A percentile compares a stretch with the other conserved stretches of the same genome.
phyloP scores from a whole-genome alignment of 2,329 filamentous ascomycete genomes.

The Sporothrix humicola region DNA sequence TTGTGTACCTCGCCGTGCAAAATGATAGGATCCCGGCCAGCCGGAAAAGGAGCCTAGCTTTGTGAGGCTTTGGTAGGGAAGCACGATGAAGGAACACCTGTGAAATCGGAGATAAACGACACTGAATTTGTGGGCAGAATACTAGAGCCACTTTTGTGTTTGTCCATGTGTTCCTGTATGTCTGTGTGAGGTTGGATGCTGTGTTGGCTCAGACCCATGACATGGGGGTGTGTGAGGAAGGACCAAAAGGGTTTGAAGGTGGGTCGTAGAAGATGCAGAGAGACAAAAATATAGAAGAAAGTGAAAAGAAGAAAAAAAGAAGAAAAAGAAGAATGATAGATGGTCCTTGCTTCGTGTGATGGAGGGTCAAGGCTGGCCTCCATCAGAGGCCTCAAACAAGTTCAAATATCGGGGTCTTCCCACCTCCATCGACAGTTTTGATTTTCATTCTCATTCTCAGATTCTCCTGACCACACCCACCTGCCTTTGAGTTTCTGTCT shows the following conservation, averaged over 20 bases:
- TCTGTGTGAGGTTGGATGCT: not conserved
- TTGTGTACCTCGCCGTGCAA: too few relatives aligned
- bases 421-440: not conserved
- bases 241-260: not conserved
- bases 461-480: not conserved
- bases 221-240: not conserved
- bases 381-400: not conserved
- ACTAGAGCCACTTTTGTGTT: not conserved
- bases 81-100: not conserved
- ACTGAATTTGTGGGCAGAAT: not conserved
- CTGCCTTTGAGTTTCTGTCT: too few relatives aligned
- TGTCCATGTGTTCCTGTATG: not conserved
- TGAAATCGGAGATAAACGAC: not conserved
- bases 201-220: conserved; percentile 1
- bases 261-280: not conserved
- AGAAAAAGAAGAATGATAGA: not conserved
- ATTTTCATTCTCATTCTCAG: not conserved
- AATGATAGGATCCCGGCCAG: conserved; percentile 1
- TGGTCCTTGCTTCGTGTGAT: not conserved
- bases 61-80: not conserved
- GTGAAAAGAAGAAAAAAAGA: not conserved
- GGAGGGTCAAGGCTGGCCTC: conserved; percentile 4
- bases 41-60: conserved; percentile 1
- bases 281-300: not conserved
- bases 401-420: conserved; percentile 6